These are phyloP conservation scores for Anaeramoeba flamelloides DNA, from an alignment of 78 protist genomes.

Conservation along the genomic window DNA sequence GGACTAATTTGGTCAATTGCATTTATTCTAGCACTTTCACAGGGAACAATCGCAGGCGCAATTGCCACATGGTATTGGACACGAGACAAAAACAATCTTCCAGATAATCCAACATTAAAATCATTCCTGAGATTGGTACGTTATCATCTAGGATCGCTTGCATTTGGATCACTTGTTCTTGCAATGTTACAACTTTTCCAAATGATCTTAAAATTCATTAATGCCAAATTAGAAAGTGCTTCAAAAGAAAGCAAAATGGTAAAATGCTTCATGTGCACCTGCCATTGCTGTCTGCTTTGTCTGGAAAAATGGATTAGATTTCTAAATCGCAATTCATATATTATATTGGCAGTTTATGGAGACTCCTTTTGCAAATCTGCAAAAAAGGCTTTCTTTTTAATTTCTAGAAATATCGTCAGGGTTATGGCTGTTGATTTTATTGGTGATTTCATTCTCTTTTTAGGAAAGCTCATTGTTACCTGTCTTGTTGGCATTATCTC, in stretches of 20 bases:
- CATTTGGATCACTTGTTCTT: slow-evolving; percentile 29
- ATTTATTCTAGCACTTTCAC: slow-evolving; percentile 40
- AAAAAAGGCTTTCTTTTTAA: slow-evolving; percentile 30
- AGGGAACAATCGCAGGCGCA: slow-evolving; percentile 42
- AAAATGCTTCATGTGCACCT: slow-evolving; percentile 13
- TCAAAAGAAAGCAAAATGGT: not conserved
- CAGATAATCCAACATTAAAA: not conserved
- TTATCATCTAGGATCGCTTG: slow-evolving; percentile 28
- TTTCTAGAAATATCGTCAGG: slow-evolving; percentile 41
- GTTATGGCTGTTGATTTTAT: slow-evolving; percentile 44
- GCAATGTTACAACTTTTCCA: slow-evolving; percentile 18
- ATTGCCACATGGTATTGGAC: slow-evolving; percentile 53
- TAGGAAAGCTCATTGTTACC: slow-evolving; percentile 23
- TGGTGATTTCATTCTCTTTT: slow-evolving; percentile 13
- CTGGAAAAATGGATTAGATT: slow-evolving; percentile 20
- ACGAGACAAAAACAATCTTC: slow-evolving; percentile 13
- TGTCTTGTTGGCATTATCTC: too few species aligned
- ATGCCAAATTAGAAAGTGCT: slow-evolving; percentile 4
- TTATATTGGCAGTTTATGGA: slow-evolving; percentile 18
- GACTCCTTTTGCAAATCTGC: slow-evolving; percentile 42
- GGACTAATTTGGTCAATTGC: slow-evolving; percentile 51
- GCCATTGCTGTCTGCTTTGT: slow-evolving; percentile 10
- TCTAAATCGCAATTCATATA: slow-evolving; percentile 21
- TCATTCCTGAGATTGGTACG: slow-evolving; percentile 4
- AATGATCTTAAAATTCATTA: too few species aligned